Conservation (phyloP, 257 asterid genomes). For the Solanum acaule region DNA sequence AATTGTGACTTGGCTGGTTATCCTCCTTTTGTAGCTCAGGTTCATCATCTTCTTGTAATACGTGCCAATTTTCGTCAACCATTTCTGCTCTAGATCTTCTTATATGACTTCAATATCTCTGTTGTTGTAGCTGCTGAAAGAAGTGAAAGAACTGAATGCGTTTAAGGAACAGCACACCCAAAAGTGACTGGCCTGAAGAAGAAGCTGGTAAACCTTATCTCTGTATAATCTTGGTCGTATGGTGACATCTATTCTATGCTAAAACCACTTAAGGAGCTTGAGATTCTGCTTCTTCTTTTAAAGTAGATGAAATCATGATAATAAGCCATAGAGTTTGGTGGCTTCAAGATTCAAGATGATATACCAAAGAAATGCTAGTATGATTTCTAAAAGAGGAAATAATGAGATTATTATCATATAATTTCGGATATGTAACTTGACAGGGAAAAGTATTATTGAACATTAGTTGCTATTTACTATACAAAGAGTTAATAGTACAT, state of each 20-base stretch:
- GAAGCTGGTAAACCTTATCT: slow-evolving; percentile 50
- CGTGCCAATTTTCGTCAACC: background rate
- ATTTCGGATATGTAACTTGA: no score
- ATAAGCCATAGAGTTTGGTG: background rate
- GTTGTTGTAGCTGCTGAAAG: slow-evolving; percentile 36
- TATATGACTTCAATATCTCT: background rate
- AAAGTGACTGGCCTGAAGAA: slow-evolving; percentile 30
- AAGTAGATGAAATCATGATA: background rate
- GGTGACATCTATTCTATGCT: no score
- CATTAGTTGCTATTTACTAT: no score
- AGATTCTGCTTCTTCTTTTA: background rate
- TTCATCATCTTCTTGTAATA: slow-evolving; percentile 10
- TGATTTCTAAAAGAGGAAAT: no score
- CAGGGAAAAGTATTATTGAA: background rate
- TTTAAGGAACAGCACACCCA: slow-evolving; percentile 38
- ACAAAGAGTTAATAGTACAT: no score
- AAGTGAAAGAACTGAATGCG: slow-evolving; percentile 41
- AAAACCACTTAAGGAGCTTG: background rate
- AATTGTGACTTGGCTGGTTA: slow-evolving; percentile 24
- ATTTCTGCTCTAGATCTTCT: no score
- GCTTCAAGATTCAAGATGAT: background rate
- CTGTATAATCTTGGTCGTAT: background rate
- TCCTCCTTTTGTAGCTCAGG: slow-evolving; percentile 44
- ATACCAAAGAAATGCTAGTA: background rate
- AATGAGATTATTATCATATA: no score